Evolutionary conservation across 1,139 yeast species (phyloP).

Genomic region (Suhomyces chickasaworum): DNA sequence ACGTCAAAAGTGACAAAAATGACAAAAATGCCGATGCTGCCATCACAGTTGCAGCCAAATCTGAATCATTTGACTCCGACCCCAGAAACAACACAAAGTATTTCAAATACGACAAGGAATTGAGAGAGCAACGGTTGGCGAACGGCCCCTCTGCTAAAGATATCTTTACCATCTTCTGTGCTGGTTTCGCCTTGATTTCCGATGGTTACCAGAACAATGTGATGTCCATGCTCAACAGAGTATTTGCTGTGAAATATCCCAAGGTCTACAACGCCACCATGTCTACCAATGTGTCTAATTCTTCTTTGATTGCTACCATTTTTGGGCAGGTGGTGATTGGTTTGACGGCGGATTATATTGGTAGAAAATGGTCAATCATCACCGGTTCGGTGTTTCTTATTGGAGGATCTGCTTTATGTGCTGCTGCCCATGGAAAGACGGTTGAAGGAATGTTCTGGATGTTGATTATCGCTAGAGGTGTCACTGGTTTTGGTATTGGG

Average conservation of each 20-base stretch:
- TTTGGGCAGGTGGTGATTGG: constrained; percentile 61
- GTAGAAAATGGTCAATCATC: constrained; percentile 60
- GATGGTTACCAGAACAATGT: constrained; percentile 68
- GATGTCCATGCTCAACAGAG: constrained; percentile 59
- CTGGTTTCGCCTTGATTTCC: constrained; percentile 61
- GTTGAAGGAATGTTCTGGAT: constrained; percentile 69
- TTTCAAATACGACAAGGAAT: constrained; percentile 36
- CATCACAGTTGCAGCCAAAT: constrained; percentile 5
- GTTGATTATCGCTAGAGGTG: constrained; percentile 67
- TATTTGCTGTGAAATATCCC: constrained; percentile 50
- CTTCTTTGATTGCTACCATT: constrained; percentile 59
- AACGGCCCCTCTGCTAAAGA: constrained; percentile 34
- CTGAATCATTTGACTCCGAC: constrained; percentile 9
- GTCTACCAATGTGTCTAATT: constrained; percentile 60
- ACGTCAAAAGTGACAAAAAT: too few relatives aligned
- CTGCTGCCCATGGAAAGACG: constrained; percentile 59
- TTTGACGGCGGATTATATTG: constrained; percentile 55
- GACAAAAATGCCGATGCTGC: constrained; percentile 5
- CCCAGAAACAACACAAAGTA: constrained; percentile 4
- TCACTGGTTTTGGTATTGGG: constrained; percentile 75
- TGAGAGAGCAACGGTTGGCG: constrained; percentile 33
- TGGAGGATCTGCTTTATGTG: constrained; percentile 55
- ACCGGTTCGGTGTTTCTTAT: constrained; percentile 56
- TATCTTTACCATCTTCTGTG: constrained; percentile 47
- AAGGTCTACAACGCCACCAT: constrained; percentile 42